Conservation (phyloP, 352 stramenopile genomes). For the Paralagenidium karlingii region DNA sequence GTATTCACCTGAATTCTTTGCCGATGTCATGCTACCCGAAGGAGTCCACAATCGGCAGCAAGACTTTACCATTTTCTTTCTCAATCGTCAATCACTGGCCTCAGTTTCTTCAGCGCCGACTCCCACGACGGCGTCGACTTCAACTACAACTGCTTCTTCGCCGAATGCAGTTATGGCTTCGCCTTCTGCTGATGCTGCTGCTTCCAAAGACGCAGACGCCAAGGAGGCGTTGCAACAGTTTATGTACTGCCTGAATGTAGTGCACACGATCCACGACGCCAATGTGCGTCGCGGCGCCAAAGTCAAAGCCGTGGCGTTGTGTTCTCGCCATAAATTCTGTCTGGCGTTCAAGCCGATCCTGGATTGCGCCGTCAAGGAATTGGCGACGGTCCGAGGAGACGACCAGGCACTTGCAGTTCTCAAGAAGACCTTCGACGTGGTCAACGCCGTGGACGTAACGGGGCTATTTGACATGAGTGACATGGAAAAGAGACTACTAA, state of each 20-base stretch:
- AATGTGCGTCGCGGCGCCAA: slow-evolving; percentile 54
- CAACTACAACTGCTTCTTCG: not conserved
- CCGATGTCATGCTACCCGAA: slow-evolving; percentile 80
- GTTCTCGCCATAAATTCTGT: slow-evolving; percentile 67
- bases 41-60: slow-evolving; percentile 80
- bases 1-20: slow-evolving; percentile 84
- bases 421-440: slow-evolving; percentile 40
- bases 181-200: not conserved
- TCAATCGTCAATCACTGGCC: slow-evolving; percentile 31
- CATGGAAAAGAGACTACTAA: slow-evolving; percentile 63
- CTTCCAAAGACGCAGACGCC: not conserved
- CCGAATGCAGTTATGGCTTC: not conserved
- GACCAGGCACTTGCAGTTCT: slow-evolving; percentile 27
- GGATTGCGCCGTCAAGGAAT: slow-evolving; percentile 56
- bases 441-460: slow-evolving; percentile 63
- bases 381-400: slow-evolving; percentile 31
- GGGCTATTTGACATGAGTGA: slow-evolving; percentile 46
- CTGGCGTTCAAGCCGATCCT: slow-evolving; percentile 68
- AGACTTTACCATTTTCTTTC: slow-evolving; percentile 82
- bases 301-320: slow-evolving; percentile 75
- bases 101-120: not conserved
- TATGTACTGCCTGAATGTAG: slow-evolving; percentile 82
- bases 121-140: not conserved
- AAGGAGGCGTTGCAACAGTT: slow-evolving; percentile 49
- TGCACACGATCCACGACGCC: slow-evolving; percentile 70